Base-by-base conservation (phyloP, 805 yeast genomes). In the Saturnispora serradocipensis region DNA sequence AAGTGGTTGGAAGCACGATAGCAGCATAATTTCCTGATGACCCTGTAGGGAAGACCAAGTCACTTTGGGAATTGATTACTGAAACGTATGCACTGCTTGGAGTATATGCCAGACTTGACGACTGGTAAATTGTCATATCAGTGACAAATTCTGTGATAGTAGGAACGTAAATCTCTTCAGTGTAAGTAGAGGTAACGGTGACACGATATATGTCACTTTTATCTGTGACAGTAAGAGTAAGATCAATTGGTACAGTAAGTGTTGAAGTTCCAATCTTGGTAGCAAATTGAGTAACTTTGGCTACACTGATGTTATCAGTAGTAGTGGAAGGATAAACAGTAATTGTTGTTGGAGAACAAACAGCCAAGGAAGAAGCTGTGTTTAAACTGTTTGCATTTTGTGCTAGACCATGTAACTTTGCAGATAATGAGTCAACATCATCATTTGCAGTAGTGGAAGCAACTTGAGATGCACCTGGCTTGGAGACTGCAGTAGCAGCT, bases 171-270 rank as follows among this genome's bases (percentile, higher is more conserved):
- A 48, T 20, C 8, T 62, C 62, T 1, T 69, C 65, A 36, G 60
- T 62, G 44, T 61, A 28, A 22, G 55, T 57, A 1, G 70, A 60
- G 24, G 68, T 54, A 13, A 70, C 62, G 39, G 69, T 62, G 22
- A 61, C 42, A 25, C 59, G 61, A 10, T 67, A 57, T 27, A 61
- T 38, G 8, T 61, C 55, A 8, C 65, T 59, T 27, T 70, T 70
- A 13, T 59, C 54, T 16, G 69, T 62, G 49, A 67, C 50, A 13
- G 71, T 61, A 45, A 68, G 54, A 2, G 68, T 63, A 9, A 65
- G 65, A 36, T 64, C 60, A 32, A 67, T 53, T 45, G 71, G 67
- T 32, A 64, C 67, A 5, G 70, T 62, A 25, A 59, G 63, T n/a
- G 67, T 59, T 18, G 57, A 54, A 15, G 61, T 49, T 2, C 58